Percentiles rank a stretch among this genome's conserved stretches.
These are phyloP conservation scores for Tetrahymena borealis DNA, from an alignment of 73 alveolate species.

Conservation along the genomic window DNA sequence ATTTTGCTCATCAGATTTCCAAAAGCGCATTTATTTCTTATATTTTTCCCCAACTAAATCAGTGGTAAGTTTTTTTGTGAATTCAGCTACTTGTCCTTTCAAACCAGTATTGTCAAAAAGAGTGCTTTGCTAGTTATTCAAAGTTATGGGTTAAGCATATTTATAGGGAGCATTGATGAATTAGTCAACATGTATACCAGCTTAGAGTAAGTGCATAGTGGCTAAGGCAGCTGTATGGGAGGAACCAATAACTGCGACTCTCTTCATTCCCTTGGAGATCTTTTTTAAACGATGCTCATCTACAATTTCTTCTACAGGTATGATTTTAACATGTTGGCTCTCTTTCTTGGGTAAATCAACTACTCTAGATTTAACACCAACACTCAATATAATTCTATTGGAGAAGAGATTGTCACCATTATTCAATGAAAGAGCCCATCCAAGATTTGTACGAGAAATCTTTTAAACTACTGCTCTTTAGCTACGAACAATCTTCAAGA, in stretches of 20 bases:
- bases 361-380: not conserved
- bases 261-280: not conserved
- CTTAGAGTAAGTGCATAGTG: not conserved
- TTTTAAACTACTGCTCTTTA: not conserved
- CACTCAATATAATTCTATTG: not conserved
- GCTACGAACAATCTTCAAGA: not conserved
- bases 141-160: not conserved
- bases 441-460: not conserved
- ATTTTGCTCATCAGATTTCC: not conserved
- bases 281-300: not conserved
- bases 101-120: not conserved
- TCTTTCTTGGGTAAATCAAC: not conserved
- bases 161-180: not conserved
- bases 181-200: not conserved
- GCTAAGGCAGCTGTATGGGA: not conserved
- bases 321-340: not conserved
- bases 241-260: not conserved
- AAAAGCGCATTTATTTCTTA: not conserved
- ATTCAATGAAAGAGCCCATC: not conserved
- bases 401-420: not conserved
- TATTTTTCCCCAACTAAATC: not conserved
- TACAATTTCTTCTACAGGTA: not conserved
- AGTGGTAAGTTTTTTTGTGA: not conserved
- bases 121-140: not conserved
- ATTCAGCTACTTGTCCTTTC: not conserved